Conservation (phyloP, 2,329 filamentous ascomycete genomes). For the Stemphylium vesicarium region DNA sequence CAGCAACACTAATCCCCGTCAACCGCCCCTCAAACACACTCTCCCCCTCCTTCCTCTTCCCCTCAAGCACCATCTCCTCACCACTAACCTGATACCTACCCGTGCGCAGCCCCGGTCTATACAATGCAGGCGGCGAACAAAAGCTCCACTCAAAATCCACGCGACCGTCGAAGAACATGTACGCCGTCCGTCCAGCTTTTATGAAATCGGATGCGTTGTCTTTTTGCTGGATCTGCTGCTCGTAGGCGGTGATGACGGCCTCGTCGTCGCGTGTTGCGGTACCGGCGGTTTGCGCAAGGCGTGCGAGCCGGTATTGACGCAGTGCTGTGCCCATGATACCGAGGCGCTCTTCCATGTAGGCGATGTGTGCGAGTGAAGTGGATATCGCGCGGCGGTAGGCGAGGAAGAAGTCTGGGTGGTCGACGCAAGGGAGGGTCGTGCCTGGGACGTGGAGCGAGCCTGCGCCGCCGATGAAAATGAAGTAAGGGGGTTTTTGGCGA, state of each 20-base stretch:
- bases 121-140: conserved; percentile 43
- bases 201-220: conserved; percentile 41
- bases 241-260: conserved; percentile 30
- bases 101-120: conserved; percentile 41
- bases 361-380: conserved; percentile 42
- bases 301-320: conserved; percentile 36
- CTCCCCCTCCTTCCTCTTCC: conserved; percentile 28
- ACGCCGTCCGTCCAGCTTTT: conserved; percentile 42
- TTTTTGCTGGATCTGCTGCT: conserved; percentile 28
- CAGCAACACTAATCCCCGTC: conserved; percentile 42
- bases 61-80: conserved; percentile 41
- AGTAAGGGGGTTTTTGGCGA: conserved; percentile 32
- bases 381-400: conserved; percentile 45
- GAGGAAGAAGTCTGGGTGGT: conserved; percentile 44
- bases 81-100: conserved; percentile 42
- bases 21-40: conserved; percentile 40
- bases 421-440: conserved; percentile 29
- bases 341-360: conserved; percentile 45
- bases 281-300: conserved; percentile 25
- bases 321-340: conserved; percentile 37
- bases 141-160: conserved; percentile 43
- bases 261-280: conserved; percentile 23
- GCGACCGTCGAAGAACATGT: conserved; percentile 48
- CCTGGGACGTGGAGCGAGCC: conserved; percentile 41
- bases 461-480: conserved; percentile 46